Base-by-base conservation (phyloP, 768 basidiomycete genomes). In the Lactarius hengduanensis region DNA sequence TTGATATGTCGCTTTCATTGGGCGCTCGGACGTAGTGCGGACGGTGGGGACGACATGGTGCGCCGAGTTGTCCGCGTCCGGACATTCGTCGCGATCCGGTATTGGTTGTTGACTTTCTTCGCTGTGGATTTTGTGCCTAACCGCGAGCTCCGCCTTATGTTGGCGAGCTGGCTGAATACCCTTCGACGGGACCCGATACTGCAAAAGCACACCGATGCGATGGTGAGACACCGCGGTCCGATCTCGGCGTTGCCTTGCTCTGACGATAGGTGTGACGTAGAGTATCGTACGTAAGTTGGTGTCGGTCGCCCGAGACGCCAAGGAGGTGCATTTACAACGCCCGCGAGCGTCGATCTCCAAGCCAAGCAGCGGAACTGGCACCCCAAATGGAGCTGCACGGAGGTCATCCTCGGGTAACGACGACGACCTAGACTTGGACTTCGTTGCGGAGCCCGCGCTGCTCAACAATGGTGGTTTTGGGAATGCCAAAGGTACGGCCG, bases 91-190 rank as follows among this genome's bases (percentile, higher is more conserved):
- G 92, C 93, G 6, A 86, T 96, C 62, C 84, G 92, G 53, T 93
- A 93, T 73, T 97, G 95, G 94, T 75, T 96, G 55, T 78, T 93
- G 72, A 94, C 92, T 8, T 96, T 96, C 76, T 96, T 96, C 75
- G 83, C 83, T 59, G 89, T 92, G 69, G 94, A 97, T 74, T 96
- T 96, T 73, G 77, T 94, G 66, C 87, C 90, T 53, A 88, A 91
- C 76, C 83, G 86, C 65, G 91, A 90, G 71, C 76, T 96, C 72
- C 81, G 94, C 70, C 73, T 87, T 32, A 74, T 89, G 53, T 79
- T 95, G 57, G 85, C 92, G 20, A 81, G 83, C 57, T 96, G 92
- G 92, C 73, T 96, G 65, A 97, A 96, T 75, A 78, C 84, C n/a
- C 76, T 93, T 65, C 79, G 85, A 47, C 81, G 81, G 64, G 90